Evolutionary conservation across 305 asterid genomes (phyloP).

Genomic region (Solanum hybrid): DNA sequence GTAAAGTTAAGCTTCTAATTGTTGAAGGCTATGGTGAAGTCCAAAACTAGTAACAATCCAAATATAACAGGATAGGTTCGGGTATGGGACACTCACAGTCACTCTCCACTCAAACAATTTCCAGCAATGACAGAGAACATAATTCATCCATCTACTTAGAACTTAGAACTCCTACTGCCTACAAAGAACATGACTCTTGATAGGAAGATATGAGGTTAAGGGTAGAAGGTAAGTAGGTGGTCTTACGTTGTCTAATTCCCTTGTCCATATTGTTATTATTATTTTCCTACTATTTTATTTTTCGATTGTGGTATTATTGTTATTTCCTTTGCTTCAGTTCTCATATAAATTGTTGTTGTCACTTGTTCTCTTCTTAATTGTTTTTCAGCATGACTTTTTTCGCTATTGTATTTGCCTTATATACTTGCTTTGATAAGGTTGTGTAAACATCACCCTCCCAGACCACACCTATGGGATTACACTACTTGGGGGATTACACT

Average conservation of each 20-base stretch:
- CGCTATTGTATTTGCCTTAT: not conserved
- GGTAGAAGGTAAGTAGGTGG: not conserved
- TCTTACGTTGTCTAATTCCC: not conserved
- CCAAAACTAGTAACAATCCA: not conserved
- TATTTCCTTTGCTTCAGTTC: not conserved
- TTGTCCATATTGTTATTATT: not conserved
- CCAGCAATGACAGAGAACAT: not conserved
- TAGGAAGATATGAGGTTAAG: not conserved
- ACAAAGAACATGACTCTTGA: not conserved
- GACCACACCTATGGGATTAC: not conserved
- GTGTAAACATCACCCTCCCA: not conserved
- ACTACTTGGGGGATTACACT: not conserved
- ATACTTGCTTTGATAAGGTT: not conserved
- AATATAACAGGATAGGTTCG: not conserved
- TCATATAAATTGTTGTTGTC: not conserved
- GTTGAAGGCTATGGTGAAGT: not conserved
- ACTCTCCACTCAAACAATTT: not conserved
- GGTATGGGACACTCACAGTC: not conserved
- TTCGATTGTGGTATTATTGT: not conserved
- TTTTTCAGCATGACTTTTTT: not conserved
- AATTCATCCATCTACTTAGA: not conserved
- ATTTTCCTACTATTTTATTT: not conserved
- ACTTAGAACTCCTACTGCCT: not conserved
- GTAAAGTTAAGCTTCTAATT: not conserved
- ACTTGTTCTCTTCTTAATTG: not conserved